Evolutionary conservation across 352 stramenopile genomes (phyloP), one percentile per base, ranked within the genome.

Genomic region (Phytophthora rubi): DNA sequence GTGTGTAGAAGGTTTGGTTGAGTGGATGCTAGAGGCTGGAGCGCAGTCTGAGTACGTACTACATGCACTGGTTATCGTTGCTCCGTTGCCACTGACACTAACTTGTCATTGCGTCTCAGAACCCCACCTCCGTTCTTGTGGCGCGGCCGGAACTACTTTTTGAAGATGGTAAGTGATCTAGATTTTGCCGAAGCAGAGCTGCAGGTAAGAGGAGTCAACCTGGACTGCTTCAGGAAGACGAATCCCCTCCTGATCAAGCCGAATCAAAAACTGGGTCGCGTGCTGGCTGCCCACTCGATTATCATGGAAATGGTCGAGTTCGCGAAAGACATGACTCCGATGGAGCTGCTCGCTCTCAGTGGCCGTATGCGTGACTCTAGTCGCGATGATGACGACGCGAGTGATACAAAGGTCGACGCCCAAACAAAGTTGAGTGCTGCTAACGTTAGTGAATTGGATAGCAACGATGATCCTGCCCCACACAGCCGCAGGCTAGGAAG

Each of bases 1-100:
- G 47, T 89, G 80, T n/a, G 84, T 94, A 5, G 86, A 94, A 76
- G 74, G 80, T 15, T 75, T 94, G 30, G 86, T 94, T 7, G 86
- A 92, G 65, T 94, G 86, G 86, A 94, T 94, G 82, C 75, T 94
- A 9, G 82, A 92, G 54, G 83, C 83, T 37, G 86, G 86, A 16
- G 82, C 82, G 6, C 83, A 90, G 49, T 75, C 80, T 56, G 82
- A 89, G 85, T 93, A 80, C 57, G 85, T 84, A 32, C 15, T 12
- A 8, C 12, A 8, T 53, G 2, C 28, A 62, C 9, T 52, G 53
- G 30, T 6, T 28, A 5, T 53, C 37, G 10, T 15, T 64, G 21
- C 7, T 51, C 35, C 16, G 35, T 1, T 52, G 52, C 1, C 35
- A 54, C 54, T 47, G 4, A 44, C 32, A 26, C 62, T 75, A 70